phyloP scores from a whole-genome alignment of 2,329 filamentous ascomycete genomes.

The Pseudodiploospora longispora region DNA sequence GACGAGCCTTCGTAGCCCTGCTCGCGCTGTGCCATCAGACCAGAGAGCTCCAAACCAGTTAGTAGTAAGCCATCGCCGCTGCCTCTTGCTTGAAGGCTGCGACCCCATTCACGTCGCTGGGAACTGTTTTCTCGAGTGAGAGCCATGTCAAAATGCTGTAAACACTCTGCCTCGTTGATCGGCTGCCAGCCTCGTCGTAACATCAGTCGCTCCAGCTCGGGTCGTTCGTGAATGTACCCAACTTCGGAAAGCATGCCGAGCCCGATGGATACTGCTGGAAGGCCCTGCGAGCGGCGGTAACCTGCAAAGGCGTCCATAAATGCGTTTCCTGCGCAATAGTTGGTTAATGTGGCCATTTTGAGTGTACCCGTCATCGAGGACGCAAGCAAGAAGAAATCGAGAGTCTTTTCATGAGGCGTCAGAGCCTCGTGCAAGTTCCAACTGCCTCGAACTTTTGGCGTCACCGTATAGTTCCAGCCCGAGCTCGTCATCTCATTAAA shows the following conservation, averaged over 20 bases:
- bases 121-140: slow-evolving; percentile 3
- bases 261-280: slow-evolving; percentile 19
- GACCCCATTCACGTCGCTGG: neutral
- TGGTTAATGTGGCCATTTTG: slow-evolving; percentile 22
- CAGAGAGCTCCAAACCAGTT: slow-evolving; percentile 16
- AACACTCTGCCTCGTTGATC: slow-evolving; percentile 23
- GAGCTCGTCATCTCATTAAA: slow-evolving; percentile 17
- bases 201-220: slow-evolving; percentile 26
- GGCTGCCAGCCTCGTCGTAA: slow-evolving; percentile 26
- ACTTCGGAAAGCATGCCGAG: slow-evolving; percentile 28
- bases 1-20: slow-evolving; percentile 13
- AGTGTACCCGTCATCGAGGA: slow-evolving; percentile 19
- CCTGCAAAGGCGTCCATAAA: slow-evolving; percentile 28
- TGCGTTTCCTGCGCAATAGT: slow-evolving; percentile 22
- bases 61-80: slow-evolving; percentile 13
- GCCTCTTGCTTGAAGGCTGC: neutral
- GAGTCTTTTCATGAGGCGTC: neutral
- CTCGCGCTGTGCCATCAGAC: slow-evolving; percentile 11
- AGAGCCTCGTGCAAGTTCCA: slow-evolving; percentile 18
- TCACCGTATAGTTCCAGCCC: slow-evolving; percentile 15
- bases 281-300: slow-evolving; percentile 17
- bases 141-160: slow-evolving; percentile 20
- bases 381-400: slow-evolving; percentile 24
- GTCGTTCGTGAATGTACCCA: slow-evolving; percentile 27
- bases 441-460: slow-evolving; percentile 16